These are phyloP conservation scores for Endoconidiophora laricicola DNA, from an alignment of 2,329 filamentous ascomycete genomes.

Conservation along the genomic window DNA sequence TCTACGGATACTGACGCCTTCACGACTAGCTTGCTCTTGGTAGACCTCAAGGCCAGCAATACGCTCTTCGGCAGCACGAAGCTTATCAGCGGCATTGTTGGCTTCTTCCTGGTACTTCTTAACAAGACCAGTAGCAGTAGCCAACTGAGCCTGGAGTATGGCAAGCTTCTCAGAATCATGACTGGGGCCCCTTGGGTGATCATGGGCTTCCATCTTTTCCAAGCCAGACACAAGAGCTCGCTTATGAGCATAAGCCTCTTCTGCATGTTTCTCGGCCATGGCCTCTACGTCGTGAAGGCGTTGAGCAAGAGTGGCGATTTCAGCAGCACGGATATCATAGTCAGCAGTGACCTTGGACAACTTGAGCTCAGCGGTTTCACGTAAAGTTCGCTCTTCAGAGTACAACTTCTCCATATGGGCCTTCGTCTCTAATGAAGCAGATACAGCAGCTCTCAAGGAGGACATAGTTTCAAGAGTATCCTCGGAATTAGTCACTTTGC, in stretches of 20 bases:
- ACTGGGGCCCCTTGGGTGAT: conserved; percentile 29
- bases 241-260: conserved; percentile 74
- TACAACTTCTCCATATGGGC: conserved; percentile 63
- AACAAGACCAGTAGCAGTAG: conserved; percentile 60
- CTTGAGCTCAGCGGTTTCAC: conserved; percentile 61
- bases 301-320: conserved; percentile 58
- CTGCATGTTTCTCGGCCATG: conserved; percentile 68
- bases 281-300: conserved; percentile 76
- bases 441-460: conserved; percentile 60
- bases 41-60: conserved; percentile 94
- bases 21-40: conserved; percentile 89
- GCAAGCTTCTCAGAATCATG: conserved; percentile 48
- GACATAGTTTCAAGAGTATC: conserved; percentile 56
- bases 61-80: conserved; percentile 84
- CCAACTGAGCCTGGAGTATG: conserved; percentile 65
- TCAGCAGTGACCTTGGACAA: conserved; percentile 62
- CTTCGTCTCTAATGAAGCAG: conserved; percentile 63
- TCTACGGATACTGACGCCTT: conserved; percentile 75
- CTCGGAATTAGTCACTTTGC: conserved; percentile 47
- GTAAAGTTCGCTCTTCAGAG: conserved; percentile 61
- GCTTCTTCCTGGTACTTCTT: conserved; percentile 82
- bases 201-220: conserved; percentile 49
- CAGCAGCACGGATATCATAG: conserved; percentile 62
- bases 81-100: conserved; percentile 69
- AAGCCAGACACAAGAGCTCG: conserved; percentile 69